Evolutionary conservation across 768 basidiomycete genomes (phyloP), one percentile per base, ranked within the genome.

Genomic region (Ramaria rubella): DNA sequence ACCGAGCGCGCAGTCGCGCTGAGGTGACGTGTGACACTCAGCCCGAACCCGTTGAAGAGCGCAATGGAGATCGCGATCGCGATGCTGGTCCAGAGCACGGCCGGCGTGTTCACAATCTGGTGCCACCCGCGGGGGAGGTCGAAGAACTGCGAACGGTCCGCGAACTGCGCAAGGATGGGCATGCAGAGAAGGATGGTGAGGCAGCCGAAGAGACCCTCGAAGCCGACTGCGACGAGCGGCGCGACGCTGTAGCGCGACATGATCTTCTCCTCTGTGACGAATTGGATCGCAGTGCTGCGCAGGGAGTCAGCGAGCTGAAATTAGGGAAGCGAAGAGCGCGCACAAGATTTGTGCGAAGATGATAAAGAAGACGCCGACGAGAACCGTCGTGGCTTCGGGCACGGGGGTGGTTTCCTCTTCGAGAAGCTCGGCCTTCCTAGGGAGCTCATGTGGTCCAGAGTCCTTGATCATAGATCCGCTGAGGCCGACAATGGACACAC

Each of bases 221-320:
- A 90, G 23, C 94, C 94, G 59, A 98, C 96, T 11, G 95, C 94
- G 57, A 93, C 81, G 34, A 98, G 79, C 14, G 96, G 95, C 45
- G 84, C 81, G 38, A 97, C 86, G 31, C 82, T 77, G 75, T 95
- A 94, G 49, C 80, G 81, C 65, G 82, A 75, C 87, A 98, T 85
- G 63, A 98, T 94, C 75, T 90, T 94, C 73, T 97, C 95, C 77
- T 98, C 96, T 15, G 96, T 79, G 44, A 97, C 94, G 67, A 94
- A 94, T 68, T 94, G 93, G 9, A 83, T 82, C 55, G 93, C 93
- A 27, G 90, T 89, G 74, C 90, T 94, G 67, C 26, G 58, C 52
- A 14, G n/a, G 50, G 19, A 46, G 19, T 29, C 49, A 48, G 23
- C n/a, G n/a, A n/a, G 49, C 17, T 48, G 45, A 45, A 61, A 60